Conservation (phyloP, 2,329 filamentous ascomycete species). For the Fusarium sp. region DNA sequence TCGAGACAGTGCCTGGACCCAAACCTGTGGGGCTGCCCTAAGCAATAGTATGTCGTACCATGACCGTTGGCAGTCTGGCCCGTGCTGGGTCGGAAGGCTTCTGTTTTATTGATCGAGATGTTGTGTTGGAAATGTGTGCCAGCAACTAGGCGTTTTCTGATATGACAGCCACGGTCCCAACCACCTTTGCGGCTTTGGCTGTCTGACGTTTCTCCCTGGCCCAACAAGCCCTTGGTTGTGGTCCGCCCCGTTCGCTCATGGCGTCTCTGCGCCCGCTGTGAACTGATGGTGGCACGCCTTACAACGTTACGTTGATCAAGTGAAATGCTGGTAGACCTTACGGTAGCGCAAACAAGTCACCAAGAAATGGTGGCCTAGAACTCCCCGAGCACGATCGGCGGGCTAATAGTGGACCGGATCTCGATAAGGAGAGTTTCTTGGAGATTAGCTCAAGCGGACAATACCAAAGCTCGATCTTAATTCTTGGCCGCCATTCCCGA, state of each 20-base stretch:
- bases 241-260: background rate
- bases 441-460: constrained; percentile 34
- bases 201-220: background rate
- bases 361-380: constrained; percentile 24
- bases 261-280: background rate
- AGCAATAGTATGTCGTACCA: background rate
- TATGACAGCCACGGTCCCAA: background rate
- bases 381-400: constrained; percentile 27
- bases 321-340: background rate
- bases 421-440: constrained; percentile 7
- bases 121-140: background rate
- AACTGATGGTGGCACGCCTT: background rate
- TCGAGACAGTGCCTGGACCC: constrained; percentile 2
- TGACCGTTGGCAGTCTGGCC: background rate
- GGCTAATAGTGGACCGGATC: constrained; percentile 26
- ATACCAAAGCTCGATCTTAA: constrained; percentile 14
- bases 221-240: background rate
- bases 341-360: background rate
- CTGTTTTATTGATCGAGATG: constrained; percentile 11
- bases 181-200: background rate
- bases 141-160: background rate
- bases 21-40: background rate
- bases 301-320: background rate
- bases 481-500: constrained; percentile 28
- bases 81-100: background rate